Percentiles rank a stretch among this genome's conserved stretches.
Conservation (phyloP, 768 basidiomycete genomes). For the Dioszegia crocea region DNA sequence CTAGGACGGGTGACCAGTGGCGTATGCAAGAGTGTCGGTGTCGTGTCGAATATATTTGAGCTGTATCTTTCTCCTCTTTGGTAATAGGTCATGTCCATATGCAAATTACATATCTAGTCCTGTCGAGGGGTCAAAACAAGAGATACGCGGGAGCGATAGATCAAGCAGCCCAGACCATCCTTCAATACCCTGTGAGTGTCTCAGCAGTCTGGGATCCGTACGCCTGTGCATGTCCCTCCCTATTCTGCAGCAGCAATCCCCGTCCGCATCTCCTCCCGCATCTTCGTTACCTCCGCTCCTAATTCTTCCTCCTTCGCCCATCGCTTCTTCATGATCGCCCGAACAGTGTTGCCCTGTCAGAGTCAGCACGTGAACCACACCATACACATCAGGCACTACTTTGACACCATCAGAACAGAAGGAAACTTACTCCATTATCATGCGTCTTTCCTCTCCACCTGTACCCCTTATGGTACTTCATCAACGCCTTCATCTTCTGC, state of each 20-base stretch:
- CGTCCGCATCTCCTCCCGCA: conserved; percentile 4
- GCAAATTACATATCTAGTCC: no score
- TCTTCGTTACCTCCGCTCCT: conserved; percentile 10
- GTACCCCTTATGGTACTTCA: conserved; percentile 44
- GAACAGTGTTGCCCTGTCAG: conserved; percentile 54
- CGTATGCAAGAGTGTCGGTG: no score
- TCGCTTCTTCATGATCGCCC: conserved; percentile 56
- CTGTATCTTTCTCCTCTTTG: no score
- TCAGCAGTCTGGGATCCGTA: no score
- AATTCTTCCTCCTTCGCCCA: conserved; percentile 52
- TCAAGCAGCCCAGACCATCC: no score
- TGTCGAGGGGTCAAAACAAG: no score
- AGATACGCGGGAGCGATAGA: no score
- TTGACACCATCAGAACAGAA: neutral
- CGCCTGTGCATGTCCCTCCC: no score
- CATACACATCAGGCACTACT: neutral
- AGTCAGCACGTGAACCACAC: neutral
- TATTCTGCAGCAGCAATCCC: neutral
- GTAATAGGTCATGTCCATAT: no score
- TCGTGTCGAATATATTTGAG: no score
- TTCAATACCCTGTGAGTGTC: no score
- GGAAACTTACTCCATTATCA: conserved; percentile 48
- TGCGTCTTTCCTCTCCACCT: conserved; percentile 38
- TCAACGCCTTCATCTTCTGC: conserved; percentile 46
- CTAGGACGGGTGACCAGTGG: neutral